phyloP scores from a whole-genome alignment of 352 stramenopile species.

The Globisporangium sylvaticum region DNA sequence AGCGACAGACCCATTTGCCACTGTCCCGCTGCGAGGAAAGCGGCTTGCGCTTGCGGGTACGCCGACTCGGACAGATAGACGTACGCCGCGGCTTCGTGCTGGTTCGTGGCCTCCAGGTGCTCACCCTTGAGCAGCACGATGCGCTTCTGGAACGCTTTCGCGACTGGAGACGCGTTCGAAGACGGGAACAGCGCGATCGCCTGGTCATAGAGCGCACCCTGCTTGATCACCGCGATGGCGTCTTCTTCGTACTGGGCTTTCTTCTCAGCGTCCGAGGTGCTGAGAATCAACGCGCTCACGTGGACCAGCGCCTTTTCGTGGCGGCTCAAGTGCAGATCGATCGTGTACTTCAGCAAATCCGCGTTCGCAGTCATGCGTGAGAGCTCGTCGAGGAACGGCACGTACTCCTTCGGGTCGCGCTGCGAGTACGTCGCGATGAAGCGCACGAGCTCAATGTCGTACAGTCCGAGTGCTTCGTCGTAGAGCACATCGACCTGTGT shows the following conservation, averaged over 20 bases:
- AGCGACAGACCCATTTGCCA: constrained; percentile 65
- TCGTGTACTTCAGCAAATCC: constrained; percentile 49
- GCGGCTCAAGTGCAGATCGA: constrained; percentile 50
- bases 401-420: constrained; percentile 69
- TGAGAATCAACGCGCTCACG: constrained; percentile 27
- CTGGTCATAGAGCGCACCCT: constrained; percentile 45
- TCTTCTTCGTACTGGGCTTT: constrained; percentile 25
- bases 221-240: constrained; percentile 38
- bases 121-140: constrained; percentile 51
- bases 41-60: constrained; percentile 36
- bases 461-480: constrained; percentile 59
- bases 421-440: constrained; percentile 60
- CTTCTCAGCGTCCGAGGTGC: background rate
- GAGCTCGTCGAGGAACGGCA: constrained; percentile 57
- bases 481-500: constrained; percentile 65
- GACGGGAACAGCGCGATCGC: constrained; percentile 40
- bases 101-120: constrained; percentile 33
- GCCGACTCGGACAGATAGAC: constrained; percentile 50
- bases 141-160: constrained; percentile 25
- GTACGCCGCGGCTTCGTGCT: constrained; percentile 53
- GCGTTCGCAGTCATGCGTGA: constrained; percentile 24
- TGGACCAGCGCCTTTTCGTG: constrained; percentile 45
- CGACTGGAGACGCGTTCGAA: constrained; percentile 7
- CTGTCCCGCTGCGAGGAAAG: constrained; percentile 48
- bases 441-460: constrained; percentile 62